These are phyloP conservation scores for Nigrospora osmanthi DNA, from an alignment of 2,329 filamentous ascomycete species.

Conservation along the genomic window DNA sequence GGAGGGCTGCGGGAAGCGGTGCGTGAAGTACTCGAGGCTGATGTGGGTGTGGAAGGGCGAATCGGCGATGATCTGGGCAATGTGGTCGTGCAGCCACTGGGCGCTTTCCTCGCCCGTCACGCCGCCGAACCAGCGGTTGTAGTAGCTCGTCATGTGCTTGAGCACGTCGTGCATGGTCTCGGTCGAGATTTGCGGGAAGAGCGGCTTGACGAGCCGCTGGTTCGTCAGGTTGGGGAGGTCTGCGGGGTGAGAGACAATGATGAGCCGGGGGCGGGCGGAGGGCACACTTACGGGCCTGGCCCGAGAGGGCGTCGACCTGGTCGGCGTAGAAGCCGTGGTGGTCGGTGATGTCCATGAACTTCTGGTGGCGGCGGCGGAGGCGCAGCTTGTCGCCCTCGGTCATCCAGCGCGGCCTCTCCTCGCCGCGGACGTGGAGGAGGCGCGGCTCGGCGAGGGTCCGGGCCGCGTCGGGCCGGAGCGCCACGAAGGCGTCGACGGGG, in stretches of 20 bases:
- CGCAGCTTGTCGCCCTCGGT: constrained; percentile 65
- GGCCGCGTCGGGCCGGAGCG: constrained; percentile 9
- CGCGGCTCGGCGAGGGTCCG: constrained; percentile 29
- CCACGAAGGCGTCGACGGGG: constrained; percentile 12
- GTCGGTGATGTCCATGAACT: constrained; percentile 68
- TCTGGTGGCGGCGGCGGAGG: constrained; percentile 55
- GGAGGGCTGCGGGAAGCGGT: constrained; percentile 62
- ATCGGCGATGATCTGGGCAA: constrained; percentile 23
- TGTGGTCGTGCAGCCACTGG: constrained; percentile 25
- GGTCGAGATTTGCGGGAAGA: constrained; percentile 53
- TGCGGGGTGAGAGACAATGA: constrained; percentile 3
- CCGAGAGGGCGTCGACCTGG: constrained; percentile 9
- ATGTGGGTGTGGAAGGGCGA: constrained; percentile 27
- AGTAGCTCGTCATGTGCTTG: constrained; percentile 51
- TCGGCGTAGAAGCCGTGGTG: constrained; percentile 40
- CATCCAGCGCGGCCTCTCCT: constrained; percentile 51
- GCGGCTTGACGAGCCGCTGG: constrained; percentile 44
- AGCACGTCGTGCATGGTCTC: constrained; percentile 58
- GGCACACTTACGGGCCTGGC: constrained; percentile 20
- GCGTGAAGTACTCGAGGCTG: constrained; percentile 45
- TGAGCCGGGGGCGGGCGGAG: not conserved
- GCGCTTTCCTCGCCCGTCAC: constrained; percentile 22
- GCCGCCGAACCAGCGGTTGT: constrained; percentile 48
- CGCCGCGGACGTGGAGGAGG: constrained; percentile 56
- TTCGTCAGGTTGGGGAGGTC: constrained; percentile 31